A percentile compares a stretch with the other conserved stretches of the same genome.
Conservation (phyloP, 345 rosid genomes). For the Boechera divaricarpa region DNA sequence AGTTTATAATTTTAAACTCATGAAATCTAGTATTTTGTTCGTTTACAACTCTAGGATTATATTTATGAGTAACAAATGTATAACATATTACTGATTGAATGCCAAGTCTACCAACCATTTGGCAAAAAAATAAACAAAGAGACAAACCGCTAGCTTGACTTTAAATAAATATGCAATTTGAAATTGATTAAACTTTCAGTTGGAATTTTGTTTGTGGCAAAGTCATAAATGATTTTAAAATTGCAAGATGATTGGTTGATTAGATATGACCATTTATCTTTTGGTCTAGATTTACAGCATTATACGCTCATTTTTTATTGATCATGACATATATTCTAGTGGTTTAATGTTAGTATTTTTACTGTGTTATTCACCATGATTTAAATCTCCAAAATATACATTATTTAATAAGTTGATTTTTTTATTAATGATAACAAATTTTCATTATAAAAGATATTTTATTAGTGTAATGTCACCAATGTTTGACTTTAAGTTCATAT, state of each 20-base stretch:
- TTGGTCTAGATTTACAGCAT: slow-evolving; percentile 5
- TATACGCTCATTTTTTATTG: background rate
- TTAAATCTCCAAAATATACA: background rate
- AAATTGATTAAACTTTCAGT: slow-evolving; percentile 20
- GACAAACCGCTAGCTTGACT: slow-evolving; percentile 14
- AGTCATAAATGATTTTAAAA: slow-evolving; percentile 6
- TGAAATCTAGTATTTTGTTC: background rate
- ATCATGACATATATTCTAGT: background rate
- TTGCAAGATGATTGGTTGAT: slow-evolving; percentile 17
- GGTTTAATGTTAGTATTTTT: background rate
- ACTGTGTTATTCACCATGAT: background rate
- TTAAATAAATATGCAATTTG: slow-evolving; percentile 29
- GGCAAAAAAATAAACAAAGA: slow-evolving; percentile 28
- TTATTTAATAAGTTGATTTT: background rate
- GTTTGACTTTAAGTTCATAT: slow-evolving; percentile 17
- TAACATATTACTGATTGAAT: slow-evolving; percentile 18
- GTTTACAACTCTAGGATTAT: background rate
- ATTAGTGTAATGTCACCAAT: background rate
- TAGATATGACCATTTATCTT: background rate
- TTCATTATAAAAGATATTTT: background rate
- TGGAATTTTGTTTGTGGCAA: slow-evolving; percentile 27
- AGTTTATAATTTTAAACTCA: background rate
- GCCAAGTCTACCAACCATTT: slow-evolving; percentile 34
- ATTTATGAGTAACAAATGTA: background rate
- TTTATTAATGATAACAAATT: background rate